Evolutionary conservation across 108 stramenopile genomes (phyloP), one percentile per base, ranked within the genome.

Genomic region (Cyclostephanos invisitatus): DNA sequence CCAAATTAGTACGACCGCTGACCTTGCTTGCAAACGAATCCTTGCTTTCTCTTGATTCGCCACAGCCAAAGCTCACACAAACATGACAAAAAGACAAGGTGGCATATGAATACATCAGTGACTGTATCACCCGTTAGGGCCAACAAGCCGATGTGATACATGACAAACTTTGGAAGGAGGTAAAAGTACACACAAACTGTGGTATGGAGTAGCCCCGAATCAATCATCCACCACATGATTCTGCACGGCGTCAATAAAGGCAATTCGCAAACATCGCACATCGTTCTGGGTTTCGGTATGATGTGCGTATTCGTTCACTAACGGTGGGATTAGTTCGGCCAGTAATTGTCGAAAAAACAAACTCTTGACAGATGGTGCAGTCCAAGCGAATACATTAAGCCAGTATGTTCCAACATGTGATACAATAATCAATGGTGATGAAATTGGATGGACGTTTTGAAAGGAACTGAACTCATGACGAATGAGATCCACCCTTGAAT

Each of bases 371-470:
- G 2, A 49, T 17, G 48, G 48, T 17, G 48, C n/a, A 24, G 51
- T 53, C 51, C 51, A 53, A 53, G 51, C n/a, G 7, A 0, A 20
- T 2, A 53, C n/a, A 1, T n/a, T 5, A 4, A 53, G 51, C 51
- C 51, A 53, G 24, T 53, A n/a, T 20, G 51, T 53, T 53, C 22
- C n/a, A 53, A 53, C 20, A 53, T 18, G 51, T 20, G 24, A 53
- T 20, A n/a, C 6, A 24, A 53, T 53, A 53, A 53, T 53, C 11
- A n/a, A 24, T 20, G 51, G 51, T 53, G 51, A 53, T 24, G n/a
- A 53, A 20, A 53, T 53, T n/a, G 17, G 51, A 53, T 53, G 51
- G 51, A 53, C 51, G n/a, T n/a, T n/a, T n/a, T n/a, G n/a, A n/a
- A n/a, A n/a, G n/a, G n/a, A n/a, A n/a, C n/a, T n/a, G n/a, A n/a